phyloP scores from a whole-genome alignment of 148 eudicot genomes.

The Heliamphora exappendiculata region DNA sequence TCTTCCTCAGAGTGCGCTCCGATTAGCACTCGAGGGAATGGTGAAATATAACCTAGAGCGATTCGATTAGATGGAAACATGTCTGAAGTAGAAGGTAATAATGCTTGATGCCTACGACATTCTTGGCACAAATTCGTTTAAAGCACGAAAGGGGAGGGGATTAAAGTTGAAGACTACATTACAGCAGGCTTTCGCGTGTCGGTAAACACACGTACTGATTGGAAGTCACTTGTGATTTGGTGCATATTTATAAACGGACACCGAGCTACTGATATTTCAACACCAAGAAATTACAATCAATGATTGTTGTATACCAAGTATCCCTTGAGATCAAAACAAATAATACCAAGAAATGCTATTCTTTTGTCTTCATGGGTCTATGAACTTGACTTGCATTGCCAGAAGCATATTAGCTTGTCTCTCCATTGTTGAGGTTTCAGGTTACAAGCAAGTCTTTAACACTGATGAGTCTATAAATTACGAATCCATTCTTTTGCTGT shows the following conservation, averaged over 20 bases:
- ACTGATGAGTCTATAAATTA: too few species aligned
- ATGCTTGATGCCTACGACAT: not conserved
- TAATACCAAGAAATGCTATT: not conserved
- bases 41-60: conserved; percentile 79
- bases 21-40: conserved; percentile 62
- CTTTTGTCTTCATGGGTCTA: conserved; percentile 13
- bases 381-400: not conserved
- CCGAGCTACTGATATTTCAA: not conserved
- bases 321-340: not conserved
- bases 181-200: not conserved
- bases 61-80: conserved; percentile 33
- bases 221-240: not conserved
- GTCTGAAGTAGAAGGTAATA: not conserved
- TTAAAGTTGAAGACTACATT: not conserved
- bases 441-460: too few species aligned
- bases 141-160: not conserved
- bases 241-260: not conserved
- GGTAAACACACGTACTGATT: not conserved
- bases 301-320: conserved; percentile 5
- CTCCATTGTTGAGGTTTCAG: not conserved
- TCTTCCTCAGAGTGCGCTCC: conserved; percentile 53
- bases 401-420: not conserved
- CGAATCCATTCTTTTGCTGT: too few species aligned
- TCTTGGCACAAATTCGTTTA: too few species aligned
- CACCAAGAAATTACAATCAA: not conserved